A percentile compares a stretch with the other conserved stretches of the same genome.
Evolutionary conservation across 2,329 filamentous ascomycete genomes (phyloP).

Genomic region (Penicillium sp.): DNA sequence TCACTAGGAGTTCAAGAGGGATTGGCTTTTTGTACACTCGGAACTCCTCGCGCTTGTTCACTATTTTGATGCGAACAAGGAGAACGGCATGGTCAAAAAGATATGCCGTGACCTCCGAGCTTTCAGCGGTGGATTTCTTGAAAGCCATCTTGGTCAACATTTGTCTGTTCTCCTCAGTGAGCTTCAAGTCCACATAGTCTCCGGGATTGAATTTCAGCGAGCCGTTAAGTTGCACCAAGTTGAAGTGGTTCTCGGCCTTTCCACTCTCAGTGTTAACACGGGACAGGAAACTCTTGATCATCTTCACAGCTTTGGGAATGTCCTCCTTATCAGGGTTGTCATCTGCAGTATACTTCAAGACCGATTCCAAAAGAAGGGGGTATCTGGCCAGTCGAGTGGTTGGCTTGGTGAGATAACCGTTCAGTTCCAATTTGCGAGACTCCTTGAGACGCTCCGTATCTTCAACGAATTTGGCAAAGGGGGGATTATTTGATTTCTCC

Average conservation of each 20-base stretch:
- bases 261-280: slow-evolving; percentile 94
- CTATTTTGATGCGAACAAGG: slow-evolving; percentile 85
- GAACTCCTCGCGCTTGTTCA: slow-evolving; percentile 91
- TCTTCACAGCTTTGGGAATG: slow-evolving; percentile 82
- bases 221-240: slow-evolving; percentile 86
- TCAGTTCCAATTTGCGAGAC: slow-evolving; percentile 93
- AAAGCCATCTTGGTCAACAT: slow-evolving; percentile 91
- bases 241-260: slow-evolving; percentile 97
- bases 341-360: slow-evolving; percentile 87
- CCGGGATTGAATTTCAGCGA: slow-evolving; percentile 88
- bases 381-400: slow-evolving; percentile 95
- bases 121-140: slow-evolving; percentile 89
- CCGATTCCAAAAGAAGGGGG: slow-evolving; percentile 86
- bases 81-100: slow-evolving; percentile 95
- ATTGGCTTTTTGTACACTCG: slow-evolving; percentile 96
- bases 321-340: slow-evolving; percentile 89
- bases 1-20: slow-evolving; percentile 87
- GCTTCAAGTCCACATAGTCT: slow-evolving; percentile 89
- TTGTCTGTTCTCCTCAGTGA: slow-evolving; percentile 91
- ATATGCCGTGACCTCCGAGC: slow-evolving; percentile 88
- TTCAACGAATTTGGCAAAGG: slow-evolving; percentile 90
- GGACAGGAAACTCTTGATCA: slow-evolving; percentile 84
- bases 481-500: slow-evolving; percentile 82
- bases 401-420: slow-evolving; percentile 96
- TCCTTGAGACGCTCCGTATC: slow-evolving; percentile 96